Base-by-base conservation (phyloP, 2,329 filamentous ascomycete genomes). In the Talaromyces sp. region DNA sequence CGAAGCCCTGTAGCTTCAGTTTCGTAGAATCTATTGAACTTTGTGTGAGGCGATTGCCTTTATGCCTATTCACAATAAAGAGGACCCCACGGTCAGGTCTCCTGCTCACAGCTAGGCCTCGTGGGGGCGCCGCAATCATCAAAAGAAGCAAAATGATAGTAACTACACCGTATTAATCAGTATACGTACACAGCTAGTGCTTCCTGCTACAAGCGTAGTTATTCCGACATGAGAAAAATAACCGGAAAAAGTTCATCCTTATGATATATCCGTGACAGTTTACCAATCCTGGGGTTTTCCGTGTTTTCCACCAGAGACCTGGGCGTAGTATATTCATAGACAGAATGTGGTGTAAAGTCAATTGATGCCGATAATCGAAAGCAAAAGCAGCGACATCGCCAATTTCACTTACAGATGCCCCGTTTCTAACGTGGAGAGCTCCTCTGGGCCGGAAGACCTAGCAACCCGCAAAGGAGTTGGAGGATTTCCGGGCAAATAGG, bases 311-410 rank as follows among this genome's bases (percentile, higher is more conserved):
- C 33, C 17, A 22, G 13, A 13, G n/a, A 11, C 43, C 31, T 8
- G 27, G 27, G 27, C 4, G 27, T 31, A 13, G 9, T 15, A 56
- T 9, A 13, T 19, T 10, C 3, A 7, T 7, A 22, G 52, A 22
- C 1, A 47, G 3, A 27, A 33, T 52, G 27, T 56, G 31, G 52
- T 39, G 11, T 56, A 9, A 31, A 31, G 25, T 52, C 49, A 52
- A 33, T 52, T 39, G 43, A 39, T 22, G 43, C 59, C 59, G 59
- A 61, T 61, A 27, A 25, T 50, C 17, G 57, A 11, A 49, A 43
- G 5, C 4, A 37, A 50, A 31, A 61, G 45, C 50, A 61, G 59
- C 59, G 59, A 61, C 31, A 61, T 50, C 59, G 59, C 59, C 45
- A 27, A 37, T 50, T 61, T 17, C 49, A 33, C 49, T 17, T 10